Evolutionary conservation across 2,329 filamentous ascomycete genomes (phyloP), one percentile per base, ranked within the genome.

Genomic region (Colletotrichum navitas): DNA sequence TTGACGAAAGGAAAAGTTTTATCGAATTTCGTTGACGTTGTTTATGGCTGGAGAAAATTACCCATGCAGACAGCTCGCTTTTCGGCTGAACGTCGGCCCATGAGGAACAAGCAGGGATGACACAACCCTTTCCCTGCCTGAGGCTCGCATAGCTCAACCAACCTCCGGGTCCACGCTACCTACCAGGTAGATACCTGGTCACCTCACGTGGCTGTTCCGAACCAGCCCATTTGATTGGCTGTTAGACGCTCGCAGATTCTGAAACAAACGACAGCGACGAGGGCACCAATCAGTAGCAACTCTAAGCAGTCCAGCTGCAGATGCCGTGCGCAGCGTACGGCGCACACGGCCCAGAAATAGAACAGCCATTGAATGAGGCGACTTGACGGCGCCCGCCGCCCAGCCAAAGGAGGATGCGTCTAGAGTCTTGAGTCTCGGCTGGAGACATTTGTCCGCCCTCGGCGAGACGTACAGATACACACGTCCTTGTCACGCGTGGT

Each of bases 241-340:
- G 61, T 32, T 76, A 78, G 74, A 69, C 76, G 77, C 76, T 75
- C 73, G 76, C 79, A 80, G 76, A 78, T 79, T 76, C 79, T 80
- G 79, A 80, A 80, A 80, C 79, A 78, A 74, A 79, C 78, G 77
- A 80, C 70, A 66, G 36, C 47, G 12, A 47, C 47, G 49, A 71
- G 66, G 59, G 72, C 72, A 72, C 72, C 72, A 72, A 72, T 68
- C 29, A 68, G 16, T 12, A 51, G 16, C n/a, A 16, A 24, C 43
- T 34, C 32, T 10, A 39, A 51, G 32, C 10, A 34, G 41, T 29
- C 29, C 58, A 62, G 59, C 60, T 60, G 51, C 63, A 72, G 68
- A 29, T 60, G 63, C 58, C 32, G 52, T 59, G 55, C 47, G 47
- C 29, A 26, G 16, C 59, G 59, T 16, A n/a, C 29, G 21, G 16